phyloP scores from a whole-genome alignment of 495 filamentous ascomycete genomes.

The Lepraria neglecta region DNA sequence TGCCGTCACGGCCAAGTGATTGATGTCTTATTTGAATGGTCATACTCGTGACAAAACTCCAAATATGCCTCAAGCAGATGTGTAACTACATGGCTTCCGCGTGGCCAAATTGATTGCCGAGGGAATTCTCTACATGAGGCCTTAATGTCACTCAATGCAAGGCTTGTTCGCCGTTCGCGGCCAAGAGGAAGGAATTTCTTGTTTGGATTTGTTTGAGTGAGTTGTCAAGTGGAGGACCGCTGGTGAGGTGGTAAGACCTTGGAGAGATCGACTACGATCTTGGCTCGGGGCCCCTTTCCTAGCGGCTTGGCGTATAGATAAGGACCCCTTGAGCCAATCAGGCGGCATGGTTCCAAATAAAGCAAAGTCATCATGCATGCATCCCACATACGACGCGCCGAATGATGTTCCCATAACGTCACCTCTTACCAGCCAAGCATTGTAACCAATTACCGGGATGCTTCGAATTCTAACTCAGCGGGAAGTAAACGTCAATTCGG shows the following conservation, averaged over 20 bases:
- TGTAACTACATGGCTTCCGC: too few species aligned
- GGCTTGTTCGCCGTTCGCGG: too few species aligned
- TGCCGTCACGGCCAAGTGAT: too few species aligned
- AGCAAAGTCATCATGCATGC: constrained; percentile 1
- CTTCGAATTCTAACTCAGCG: background rate
- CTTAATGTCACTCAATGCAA: too few species aligned
- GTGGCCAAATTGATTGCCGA: too few species aligned
- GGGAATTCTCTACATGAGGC: too few species aligned
- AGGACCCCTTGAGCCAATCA: background rate
- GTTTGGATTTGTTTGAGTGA: background rate
- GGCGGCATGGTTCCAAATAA: background rate
- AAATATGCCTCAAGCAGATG: too few species aligned
- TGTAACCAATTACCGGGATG: background rate
- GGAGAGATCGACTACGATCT: background rate
- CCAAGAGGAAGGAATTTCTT: background rate
- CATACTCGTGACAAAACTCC: too few species aligned
- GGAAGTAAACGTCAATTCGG: too few species aligned
- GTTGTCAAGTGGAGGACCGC: background rate
- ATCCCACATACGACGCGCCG: background rate
- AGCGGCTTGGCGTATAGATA: background rate
- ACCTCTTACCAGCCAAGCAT: background rate
- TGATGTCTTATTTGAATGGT: too few species aligned
- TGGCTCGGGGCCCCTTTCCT: background rate
- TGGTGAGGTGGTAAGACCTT: background rate
- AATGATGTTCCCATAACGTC: constrained; percentile 1